Conservation (phyloP, 2,329 filamentous ascomycete species). For the Teratosphaeriaceae sp. region DNA sequence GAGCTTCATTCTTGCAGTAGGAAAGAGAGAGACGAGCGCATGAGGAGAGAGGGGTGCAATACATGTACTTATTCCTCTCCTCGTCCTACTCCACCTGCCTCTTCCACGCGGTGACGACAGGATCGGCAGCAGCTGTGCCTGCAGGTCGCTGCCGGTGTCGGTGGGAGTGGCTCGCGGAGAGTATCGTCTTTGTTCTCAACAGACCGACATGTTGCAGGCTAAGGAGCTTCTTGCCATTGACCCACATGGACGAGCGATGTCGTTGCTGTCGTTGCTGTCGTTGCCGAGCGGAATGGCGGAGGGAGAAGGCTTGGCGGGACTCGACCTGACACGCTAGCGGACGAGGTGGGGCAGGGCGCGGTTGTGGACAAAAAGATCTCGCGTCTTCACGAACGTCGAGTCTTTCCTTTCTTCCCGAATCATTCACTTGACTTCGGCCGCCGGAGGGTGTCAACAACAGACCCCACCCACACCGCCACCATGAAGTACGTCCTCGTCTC, state of each 20-base stretch:
- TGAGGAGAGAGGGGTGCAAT: not conserved
- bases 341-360: not conserved
- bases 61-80: constrained; percentile 2
- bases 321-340: not conserved
- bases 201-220: too few species aligned
- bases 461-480: constrained; percentile 17
- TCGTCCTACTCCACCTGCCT: not conserved
- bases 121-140: not conserved
- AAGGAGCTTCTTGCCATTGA: too few species aligned
- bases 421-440: constrained; percentile 23
- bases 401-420: constrained; percentile 5
- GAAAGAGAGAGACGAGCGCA: not conserved
- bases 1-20: constrained; percentile 11
- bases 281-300: not conserved
- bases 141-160: not conserved
- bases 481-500: constrained; percentile 82
- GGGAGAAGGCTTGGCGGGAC: not conserved
- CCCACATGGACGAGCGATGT: too few species aligned
- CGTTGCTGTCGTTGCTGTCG: too few species aligned
- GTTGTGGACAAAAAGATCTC: not conserved
- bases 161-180: not conserved
- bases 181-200: too few species aligned
- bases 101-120: constrained; percentile 1
- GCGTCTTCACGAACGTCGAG: constrained; percentile 1
- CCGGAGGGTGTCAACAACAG: constrained; percentile 29